Conservation (phyloP, 176 grass and related monocot species). For the Oryza punctata region DNA sequence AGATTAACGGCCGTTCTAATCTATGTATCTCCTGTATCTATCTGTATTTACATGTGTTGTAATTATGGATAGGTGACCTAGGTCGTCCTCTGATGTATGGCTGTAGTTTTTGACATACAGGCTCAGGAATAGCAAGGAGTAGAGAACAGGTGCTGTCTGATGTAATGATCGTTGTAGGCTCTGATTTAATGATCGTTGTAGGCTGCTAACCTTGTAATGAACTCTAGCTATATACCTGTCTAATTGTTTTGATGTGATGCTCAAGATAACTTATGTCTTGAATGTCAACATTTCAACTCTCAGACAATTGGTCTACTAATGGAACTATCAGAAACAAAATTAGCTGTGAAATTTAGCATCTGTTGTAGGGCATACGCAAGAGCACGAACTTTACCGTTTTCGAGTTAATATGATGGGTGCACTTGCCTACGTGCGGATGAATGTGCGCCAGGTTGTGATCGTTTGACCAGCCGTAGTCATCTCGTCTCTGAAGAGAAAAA, state of each 20-base stretch:
- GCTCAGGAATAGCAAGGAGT: neutral
- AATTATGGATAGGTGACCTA: slow-evolving; percentile 49
- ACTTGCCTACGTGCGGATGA: neutral
- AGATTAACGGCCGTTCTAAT: slow-evolving; percentile 43
- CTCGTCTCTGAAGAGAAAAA: too few species aligned
- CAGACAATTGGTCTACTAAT: neutral
- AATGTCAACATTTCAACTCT: neutral
- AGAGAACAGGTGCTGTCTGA: slow-evolving; percentile 17
- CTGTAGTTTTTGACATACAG: slow-evolving; percentile 39
- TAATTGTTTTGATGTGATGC: slow-evolving; percentile 28
- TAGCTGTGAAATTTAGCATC: neutral
- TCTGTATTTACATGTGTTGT: slow-evolving; percentile 58
- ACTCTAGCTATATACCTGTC: slow-evolving; percentile 21
- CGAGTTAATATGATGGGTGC: neutral
- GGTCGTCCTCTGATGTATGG: slow-evolving; percentile 24
- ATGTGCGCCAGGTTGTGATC: too few species aligned
- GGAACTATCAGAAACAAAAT: neutral
- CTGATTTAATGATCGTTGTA: neutral
- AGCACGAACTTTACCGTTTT: too few species aligned
- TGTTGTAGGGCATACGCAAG: neutral
- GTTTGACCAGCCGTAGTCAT: too few species aligned
- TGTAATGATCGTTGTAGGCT: slow-evolving; percentile 23
- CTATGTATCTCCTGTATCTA: slow-evolving; percentile 46
- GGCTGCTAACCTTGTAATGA: slow-evolving; percentile 38
- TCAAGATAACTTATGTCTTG: neutral